Percentiles rank a stretch among this genome's conserved stretches.
Conservation (phyloP, 805 yeast species). For the Schwanniomyces polymorphus region DNA sequence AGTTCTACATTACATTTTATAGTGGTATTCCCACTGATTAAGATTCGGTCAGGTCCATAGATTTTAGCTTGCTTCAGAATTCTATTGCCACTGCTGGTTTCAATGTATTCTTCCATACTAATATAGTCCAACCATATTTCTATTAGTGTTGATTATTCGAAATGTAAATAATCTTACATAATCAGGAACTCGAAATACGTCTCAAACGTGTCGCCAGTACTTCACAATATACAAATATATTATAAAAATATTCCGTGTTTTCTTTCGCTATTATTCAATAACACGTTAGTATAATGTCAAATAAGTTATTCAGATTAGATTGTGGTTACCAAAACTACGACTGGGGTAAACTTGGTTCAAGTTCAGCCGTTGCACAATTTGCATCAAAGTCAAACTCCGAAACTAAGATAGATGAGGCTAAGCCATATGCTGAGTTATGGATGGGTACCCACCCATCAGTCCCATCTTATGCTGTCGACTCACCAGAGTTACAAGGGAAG, state of each 20-base stretch:
- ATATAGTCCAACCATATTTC: not conserved
- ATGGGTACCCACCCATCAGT: slow-evolving; percentile 98
- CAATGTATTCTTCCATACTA: slow-evolving; percentile 37
- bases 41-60: slow-evolving; percentile 41
- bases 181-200: not conserved
- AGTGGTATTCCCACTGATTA: slow-evolving; percentile 48
- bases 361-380: slow-evolving; percentile 87
- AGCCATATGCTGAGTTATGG: slow-evolving; percentile 98
- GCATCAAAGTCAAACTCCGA: slow-evolving; percentile 68
- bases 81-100: slow-evolving; percentile 52
- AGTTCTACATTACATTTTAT: slow-evolving; percentile 36
- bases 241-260: not conserved
- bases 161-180: not conserved
- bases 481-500: slow-evolving; percentile 39
- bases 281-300: slow-evolving; percentile 17
- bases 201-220: not conserved
- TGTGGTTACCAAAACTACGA: slow-evolving; percentile 77
- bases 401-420: slow-evolving; percentile 62
- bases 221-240: not conserved
- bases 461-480: slow-evolving; percentile 64
- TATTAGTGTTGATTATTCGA: not conserved
- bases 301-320: slow-evolving; percentile 37
- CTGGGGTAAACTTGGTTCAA: slow-evolving; percentile 84
- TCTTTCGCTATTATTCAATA: not conserved
- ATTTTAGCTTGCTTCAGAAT: slow-evolving; percentile 47